Percentiles rank a stretch among this genome's conserved stretches.
These are phyloP conservation scores for Plasmopara muralis DNA, from an alignment of 352 stramenopile species.

Conservation along the genomic window DNA sequence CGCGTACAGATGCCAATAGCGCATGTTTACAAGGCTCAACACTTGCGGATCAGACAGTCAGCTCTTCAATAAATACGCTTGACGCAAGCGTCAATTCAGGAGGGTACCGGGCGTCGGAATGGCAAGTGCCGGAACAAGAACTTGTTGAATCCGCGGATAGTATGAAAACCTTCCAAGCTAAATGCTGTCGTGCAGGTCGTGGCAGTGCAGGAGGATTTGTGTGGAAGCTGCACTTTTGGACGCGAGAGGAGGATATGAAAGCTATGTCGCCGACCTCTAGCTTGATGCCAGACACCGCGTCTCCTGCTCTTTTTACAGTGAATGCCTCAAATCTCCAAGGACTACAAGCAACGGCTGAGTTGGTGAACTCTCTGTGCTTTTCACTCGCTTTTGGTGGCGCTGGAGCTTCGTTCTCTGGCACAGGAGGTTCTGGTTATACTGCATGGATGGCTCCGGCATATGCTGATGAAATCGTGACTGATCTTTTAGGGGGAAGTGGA, in stretches of 20 bases:
- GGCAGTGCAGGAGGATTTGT: constrained; percentile 71
- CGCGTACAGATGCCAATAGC: constrained; percentile 53
- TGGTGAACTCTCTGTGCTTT: constrained; percentile 76
- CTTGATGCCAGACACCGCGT: constrained; percentile 20
- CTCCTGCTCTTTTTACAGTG: constrained; percentile 33
- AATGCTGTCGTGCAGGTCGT: constrained; percentile 77
- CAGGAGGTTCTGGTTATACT: constrained; percentile 52
- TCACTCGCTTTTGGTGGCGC: constrained; percentile 87
- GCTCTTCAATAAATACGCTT: constrained; percentile 26
- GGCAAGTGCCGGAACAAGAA: constrained; percentile 40
- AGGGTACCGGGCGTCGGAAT: constrained; percentile 42
- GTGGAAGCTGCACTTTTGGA: constrained; percentile 91
- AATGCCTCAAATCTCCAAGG: constrained; percentile 36
- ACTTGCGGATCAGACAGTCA: constrained; percentile 39
- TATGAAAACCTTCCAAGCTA: constrained; percentile 50
- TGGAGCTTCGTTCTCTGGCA: constrained; percentile 57
- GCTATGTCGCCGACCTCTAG: constrained; percentile 69
- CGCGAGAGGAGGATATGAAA: constrained; percentile 70
- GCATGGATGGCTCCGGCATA: constrained; percentile 26
- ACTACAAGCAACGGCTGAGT: constrained; percentile 42
- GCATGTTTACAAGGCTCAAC: constrained; percentile 59
- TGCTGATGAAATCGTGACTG: constrained; percentile 41
- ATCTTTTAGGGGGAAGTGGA: constrained; percentile 89
- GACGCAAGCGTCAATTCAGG: constrained; percentile 17
- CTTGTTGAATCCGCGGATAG: constrained; percentile 35